Evolutionary conservation across 345 rosid genomes (phyloP).

Genomic region (Cochlearia excelsa): DNA sequence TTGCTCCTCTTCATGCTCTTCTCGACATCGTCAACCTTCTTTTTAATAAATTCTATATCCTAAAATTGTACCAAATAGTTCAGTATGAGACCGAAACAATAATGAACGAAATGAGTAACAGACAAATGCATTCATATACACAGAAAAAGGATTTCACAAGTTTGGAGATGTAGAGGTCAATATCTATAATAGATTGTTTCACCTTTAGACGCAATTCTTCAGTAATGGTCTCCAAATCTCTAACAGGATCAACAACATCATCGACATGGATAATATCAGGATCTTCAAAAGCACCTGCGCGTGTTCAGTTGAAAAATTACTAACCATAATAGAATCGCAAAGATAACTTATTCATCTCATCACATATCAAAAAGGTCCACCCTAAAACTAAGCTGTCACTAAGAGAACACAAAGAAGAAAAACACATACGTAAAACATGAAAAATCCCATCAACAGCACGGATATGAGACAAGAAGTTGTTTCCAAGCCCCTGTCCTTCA

Average conservation of each 20-base stretch:
- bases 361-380: background rate
- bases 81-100: conserved; percentile 14
- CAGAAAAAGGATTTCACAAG: background rate
- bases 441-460: conserved; percentile 99
- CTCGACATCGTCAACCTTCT: conserved; percentile 79
- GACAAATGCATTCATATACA: background rate
- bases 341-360: background rate
- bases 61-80: conserved; percentile 33
- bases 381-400: background rate
- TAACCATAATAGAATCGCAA: background rate
- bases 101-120: conserved; percentile 1
- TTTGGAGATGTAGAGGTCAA: conserved; percentile 7
- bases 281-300: conserved; percentile 93
- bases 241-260: conserved; percentile 88
- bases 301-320: conserved; percentile 15
- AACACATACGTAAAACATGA: conserved; percentile 80
- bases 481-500: conserved; percentile 95
- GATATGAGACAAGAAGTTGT: conserved; percentile 91
- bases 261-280: conserved; percentile 93
- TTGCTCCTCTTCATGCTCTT: conserved; percentile 99
- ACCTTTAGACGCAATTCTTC: conserved; percentile 90
- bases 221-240: conserved; percentile 84
- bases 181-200: conserved; percentile 10
- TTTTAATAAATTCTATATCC: conserved; percentile 89
- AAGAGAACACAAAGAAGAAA: background rate